A percentile compares a stretch with the other conserved stretches of the same genome.
phyloP scores from a whole-genome alignment of 352 stramenopile species.

The Pythium scleroteichum region DNA sequence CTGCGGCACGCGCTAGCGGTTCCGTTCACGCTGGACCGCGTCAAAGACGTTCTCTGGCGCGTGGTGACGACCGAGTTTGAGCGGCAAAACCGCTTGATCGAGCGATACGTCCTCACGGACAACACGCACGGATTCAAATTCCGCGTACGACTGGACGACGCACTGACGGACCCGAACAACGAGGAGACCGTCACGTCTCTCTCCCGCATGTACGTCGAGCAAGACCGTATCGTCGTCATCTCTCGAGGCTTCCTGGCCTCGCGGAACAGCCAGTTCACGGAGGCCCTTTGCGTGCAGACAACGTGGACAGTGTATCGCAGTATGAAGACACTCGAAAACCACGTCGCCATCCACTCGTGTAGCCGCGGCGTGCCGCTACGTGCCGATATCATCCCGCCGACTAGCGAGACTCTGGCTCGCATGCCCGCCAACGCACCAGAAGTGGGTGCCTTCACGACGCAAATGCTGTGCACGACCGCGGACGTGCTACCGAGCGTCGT shows the following conservation, averaged over 20 bases:
- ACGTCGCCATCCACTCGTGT: not conserved
- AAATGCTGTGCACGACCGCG: not conserved
- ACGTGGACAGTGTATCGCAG: not conserved
- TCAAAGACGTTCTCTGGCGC: not conserved
- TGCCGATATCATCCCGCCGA: not conserved
- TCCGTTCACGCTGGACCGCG: not conserved
- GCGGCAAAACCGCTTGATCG: not conserved
- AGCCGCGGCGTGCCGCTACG: not conserved
- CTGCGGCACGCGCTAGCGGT: not conserved
- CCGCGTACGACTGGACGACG: not conserved
- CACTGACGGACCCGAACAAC: not conserved
- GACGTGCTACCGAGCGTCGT: not conserved
- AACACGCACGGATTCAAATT: not conserved
- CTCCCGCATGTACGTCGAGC: not conserved
- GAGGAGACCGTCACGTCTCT: not conserved
- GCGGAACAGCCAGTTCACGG: not conserved
- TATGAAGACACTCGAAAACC: not conserved
- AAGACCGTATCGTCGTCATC: not conserved
- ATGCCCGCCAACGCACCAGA: not conserved
- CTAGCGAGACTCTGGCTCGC: not conserved
- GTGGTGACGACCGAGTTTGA: not conserved
- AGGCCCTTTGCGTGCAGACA: not conserved
- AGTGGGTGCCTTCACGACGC: not conserved
- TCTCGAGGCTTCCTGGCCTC: not conserved
- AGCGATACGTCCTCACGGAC: not conserved